Evolutionary conservation across 805 yeast genomes (phyloP), one percentile per base, ranked within the genome.

Genomic region (Peterozyma xylosa): DNA sequence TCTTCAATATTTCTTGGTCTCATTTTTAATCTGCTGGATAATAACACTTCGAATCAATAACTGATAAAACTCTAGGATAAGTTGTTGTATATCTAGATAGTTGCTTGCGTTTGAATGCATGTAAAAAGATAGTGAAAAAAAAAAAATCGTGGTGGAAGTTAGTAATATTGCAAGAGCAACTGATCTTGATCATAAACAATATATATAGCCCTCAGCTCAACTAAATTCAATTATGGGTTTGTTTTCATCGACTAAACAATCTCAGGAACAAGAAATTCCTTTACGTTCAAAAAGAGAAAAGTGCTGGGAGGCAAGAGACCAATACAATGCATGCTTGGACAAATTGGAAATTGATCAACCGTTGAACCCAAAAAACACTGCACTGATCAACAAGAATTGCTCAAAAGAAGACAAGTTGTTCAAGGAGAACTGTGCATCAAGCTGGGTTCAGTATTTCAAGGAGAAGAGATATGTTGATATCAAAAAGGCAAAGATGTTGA

Each of bases 291-390:
- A 80, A 51, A 76, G 98, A 51, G 73, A 78, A 56, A 67, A 70
- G 47, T 91, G 99, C 67, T 93, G 98, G 98, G 91, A 82, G 41
- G 71, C 91, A 7, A 75, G 99, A 47, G 99, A 91, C 56, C 53
- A 54, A 35, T 89, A 75, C 58, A 87, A 87, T 54, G 71, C 64
- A 9, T 91, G 99, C 60, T 69, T 91, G 40, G 86, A 84, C 51
- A 68, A 64, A 39, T 73, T 83, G 54, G 65, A 74, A 14, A 80
- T 91, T 43, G 77, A 75, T 9, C 85, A 86, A 59, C 85, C 95
- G 15, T 64, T 81, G 43, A 86, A 80, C 48, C 72, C 76, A 9
- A 67, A 69, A 42, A 61, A 66, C 42, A 67, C 68, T 37, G 56
- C 58, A 5, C 62, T 63, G 30, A 78, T 87, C 36, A 71, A 74